A percentile compares a stretch with the other conserved stretches of the same genome.
Evolutionary conservation across 2,329 filamentous ascomycete species (phyloP).

Genomic region (Ceratocystis colombiana): DNA sequence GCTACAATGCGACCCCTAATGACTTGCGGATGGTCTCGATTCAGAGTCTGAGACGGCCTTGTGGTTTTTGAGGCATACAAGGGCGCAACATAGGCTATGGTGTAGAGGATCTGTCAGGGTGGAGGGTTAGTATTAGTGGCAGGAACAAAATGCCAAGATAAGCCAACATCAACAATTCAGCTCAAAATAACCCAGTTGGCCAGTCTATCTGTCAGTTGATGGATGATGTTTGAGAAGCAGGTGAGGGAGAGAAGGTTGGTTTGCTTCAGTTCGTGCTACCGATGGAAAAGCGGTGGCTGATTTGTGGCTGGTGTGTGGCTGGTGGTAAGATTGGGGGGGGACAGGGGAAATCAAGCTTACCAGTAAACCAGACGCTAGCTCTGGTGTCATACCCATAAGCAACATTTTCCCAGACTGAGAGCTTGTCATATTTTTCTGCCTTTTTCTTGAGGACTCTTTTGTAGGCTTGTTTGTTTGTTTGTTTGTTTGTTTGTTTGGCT

Average conservation of each 20-base stretch:
- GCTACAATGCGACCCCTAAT: constrained; percentile 77
- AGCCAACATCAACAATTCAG: background rate
- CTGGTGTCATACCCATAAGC: constrained; percentile 8
- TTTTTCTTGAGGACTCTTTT: background rate
- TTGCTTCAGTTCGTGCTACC: background rate
- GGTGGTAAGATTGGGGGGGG: constrained; percentile 12
- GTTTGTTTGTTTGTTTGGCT: constrained; percentile 13
- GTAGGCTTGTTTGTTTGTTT: background rate
- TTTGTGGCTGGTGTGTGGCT: constrained; percentile 19
- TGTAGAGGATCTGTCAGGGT: constrained; percentile 57
- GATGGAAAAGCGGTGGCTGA: constrained; percentile 1
- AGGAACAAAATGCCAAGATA: constrained; percentile 19
- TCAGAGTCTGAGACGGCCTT: constrained; percentile 65
- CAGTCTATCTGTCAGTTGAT: background rate
- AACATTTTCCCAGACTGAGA: background rate
- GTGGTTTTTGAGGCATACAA: constrained; percentile 77
- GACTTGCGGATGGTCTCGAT: constrained; percentile 77
- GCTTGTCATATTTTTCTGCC: background rate
- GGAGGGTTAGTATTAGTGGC: constrained; percentile 17
- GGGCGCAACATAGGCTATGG: constrained; percentile 78
- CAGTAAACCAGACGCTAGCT: constrained; percentile 27
- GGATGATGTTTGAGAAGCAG: background rate
- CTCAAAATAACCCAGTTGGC: background rate
- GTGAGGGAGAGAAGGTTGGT: background rate
- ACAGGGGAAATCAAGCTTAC: constrained; percentile 27